Evolutionary conservation across 371 early-diverging fungal species (phyloP), one percentile per base, ranked within the genome.

Genomic region (Neoconidiobolus thromboides): DNA sequence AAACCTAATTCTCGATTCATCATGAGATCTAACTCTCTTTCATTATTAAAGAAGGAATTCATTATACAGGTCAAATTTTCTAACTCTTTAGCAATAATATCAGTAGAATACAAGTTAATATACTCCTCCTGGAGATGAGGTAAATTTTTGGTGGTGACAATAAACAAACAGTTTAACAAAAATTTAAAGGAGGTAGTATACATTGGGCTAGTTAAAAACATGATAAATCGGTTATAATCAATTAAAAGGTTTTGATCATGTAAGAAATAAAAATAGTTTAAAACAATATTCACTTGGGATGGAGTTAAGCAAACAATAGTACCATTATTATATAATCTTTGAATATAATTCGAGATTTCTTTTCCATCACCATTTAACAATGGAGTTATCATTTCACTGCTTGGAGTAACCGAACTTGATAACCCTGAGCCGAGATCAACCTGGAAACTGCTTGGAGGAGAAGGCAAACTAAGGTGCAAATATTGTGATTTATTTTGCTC

Each of bases 101-200:
- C 26, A 26, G 49, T 49, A 12, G 49, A 49, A 14, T 49, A 49
- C 10, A 26, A 14, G 10, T 49, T 12, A 14, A 49, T 5, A 14
- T 57, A 46, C 43, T 12, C 15, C n/a, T 55, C 9, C 14, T 44
- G 10, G 26, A 57, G 57, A n/a, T 41, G 41, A 36, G 57, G 57
- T 41, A 57, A 43, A 7, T 41, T 6, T 37, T 44, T 42, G 4
- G 47, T 42, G 43, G 57, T 57, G 43, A 40, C 14, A 44, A 26
- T 44, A 36, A 38, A 44, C 43, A 57, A 14, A 7, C 40, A 44
- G 2, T 37, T 14, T 12, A 57, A 44, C 26, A 57, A 14, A 7
- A 57, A 44, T 36, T 37, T 41, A 44, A 57, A 57, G 43, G 57
- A 57, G 12, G 57, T 41, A 26, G 57, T 39, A 44, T 43, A 15